Evolutionary conservation across 306 rosid genomes (phyloP), one percentile per base, ranked within the genome.

Genomic region (Malus sieversii): DNA sequence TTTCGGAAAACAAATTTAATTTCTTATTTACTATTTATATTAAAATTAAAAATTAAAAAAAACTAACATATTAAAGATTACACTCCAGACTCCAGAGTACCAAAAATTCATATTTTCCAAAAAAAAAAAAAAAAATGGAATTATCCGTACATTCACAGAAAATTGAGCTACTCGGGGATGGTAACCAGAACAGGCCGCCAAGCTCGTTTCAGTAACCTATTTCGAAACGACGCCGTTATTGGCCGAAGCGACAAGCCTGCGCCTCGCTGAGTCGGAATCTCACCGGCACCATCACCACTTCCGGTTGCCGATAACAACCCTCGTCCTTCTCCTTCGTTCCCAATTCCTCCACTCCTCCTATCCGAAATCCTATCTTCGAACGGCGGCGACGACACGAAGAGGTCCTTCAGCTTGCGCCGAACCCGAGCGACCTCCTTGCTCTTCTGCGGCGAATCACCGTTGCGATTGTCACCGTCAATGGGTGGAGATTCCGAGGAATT

Each of bases 171-270:
- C 89, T 93, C 98, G 5, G 98, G 98, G 75, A 93, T 91, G 23
- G 92, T 68, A 72, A 89, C 86, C 32, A 93, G 89, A 66, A 89
- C 84, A 19, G 97, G 98, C 35, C 98, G 93, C 96, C 98, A 91
- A 72, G 90, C 87, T 78, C 96, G 80, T 83, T 91, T 84, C 20
- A 93, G 93, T 45, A 93, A 82, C 78, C 97, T 78, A 75, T 87
- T 84, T 45, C 96, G 89, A 48, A 92, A 88, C 74, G 89, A 85
- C 61, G 91, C 86, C 12, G 94, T 73, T 2, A 86, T 63, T 16
- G 95, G 98, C 8, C 97, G 86, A 68, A 89, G 86, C 4, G 88
- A 66, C n/a, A 79, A 60, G 32, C 71, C 42, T 71, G 77, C 81
- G 5, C 84, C 85, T 42, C 86, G 88, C 16, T 66, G 88, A 52